Evolutionary conservation across 139 green algal genomes (phyloP).

Genomic region (Coccomyxa sp.): DNA sequence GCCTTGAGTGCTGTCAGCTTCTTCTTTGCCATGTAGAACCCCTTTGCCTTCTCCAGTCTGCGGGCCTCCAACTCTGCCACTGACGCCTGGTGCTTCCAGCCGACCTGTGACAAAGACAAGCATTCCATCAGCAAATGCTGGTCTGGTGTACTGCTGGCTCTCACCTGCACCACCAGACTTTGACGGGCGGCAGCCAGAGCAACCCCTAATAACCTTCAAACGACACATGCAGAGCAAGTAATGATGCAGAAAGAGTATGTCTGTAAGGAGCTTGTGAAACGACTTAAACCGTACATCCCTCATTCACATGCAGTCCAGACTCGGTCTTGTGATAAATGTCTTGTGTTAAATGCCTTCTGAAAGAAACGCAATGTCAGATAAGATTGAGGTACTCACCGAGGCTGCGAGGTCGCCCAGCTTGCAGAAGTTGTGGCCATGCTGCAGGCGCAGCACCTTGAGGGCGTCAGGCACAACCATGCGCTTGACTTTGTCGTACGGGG

Average conservation of each 20-base stretch:
- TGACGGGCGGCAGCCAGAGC: neutral
- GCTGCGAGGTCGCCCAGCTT: conserved; percentile 80
- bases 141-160: no score
- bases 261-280: neutral
- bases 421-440: conserved; percentile 90
- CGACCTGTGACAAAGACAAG: conserved; percentile 58
- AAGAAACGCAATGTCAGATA: neutral
- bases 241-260: neutral
- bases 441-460: conserved; percentile 91
- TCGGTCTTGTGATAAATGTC: neutral
- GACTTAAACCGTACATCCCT: neutral
- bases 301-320: neutral
- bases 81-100: conserved; percentile 93
- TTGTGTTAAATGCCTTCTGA: neutral
- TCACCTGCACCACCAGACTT: no score
- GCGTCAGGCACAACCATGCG: conserved; percentile 95
- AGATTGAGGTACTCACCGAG: conserved; percentile 29
- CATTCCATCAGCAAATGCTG: no score
- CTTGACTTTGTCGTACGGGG: conserved; percentile 89
- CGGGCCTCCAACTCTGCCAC: conserved; percentile 85
- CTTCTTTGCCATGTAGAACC: conserved; percentile 87
- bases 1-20: conserved; percentile 49
- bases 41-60: conserved; percentile 78
- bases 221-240: neutral
- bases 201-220: neutral